Evolutionary conservation across 2,329 filamentous ascomycete species (phyloP).

Genomic region (Colletotrichum godetiae): DNA sequence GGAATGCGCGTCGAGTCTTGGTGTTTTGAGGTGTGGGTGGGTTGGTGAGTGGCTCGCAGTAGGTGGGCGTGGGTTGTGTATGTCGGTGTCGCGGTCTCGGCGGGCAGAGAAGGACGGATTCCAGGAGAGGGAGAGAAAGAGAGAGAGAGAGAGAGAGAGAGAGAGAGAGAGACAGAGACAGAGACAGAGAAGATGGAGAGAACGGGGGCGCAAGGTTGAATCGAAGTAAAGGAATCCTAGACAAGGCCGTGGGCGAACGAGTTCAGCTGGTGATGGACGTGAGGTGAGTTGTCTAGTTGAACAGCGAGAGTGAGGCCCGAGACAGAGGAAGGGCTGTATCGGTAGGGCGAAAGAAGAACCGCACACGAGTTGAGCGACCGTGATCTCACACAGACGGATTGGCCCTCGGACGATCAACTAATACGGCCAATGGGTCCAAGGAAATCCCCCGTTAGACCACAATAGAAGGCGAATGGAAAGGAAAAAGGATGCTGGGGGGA

Average conservation of each 20-base stretch:
- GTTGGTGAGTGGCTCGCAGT: not conserved
- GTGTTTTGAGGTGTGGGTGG: not conserved
- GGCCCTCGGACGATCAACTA: not conserved
- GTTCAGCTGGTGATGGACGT: not conserved
- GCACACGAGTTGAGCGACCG: not conserved
- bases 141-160: slow-evolving; percentile 1
- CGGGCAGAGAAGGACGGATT: not conserved
- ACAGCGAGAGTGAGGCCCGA: slow-evolving; percentile 11
- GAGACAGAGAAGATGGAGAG: not conserved
- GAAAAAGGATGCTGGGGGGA: slow-evolving; percentile 22
- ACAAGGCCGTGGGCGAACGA: not conserved
- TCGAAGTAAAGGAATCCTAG: not conserved
- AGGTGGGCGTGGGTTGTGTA: not conserved
- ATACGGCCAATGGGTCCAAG: slow-evolving; percentile 10
- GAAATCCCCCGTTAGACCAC: slow-evolving; percentile 1
- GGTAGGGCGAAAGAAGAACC: not conserved
- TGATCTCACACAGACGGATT: not conserved
- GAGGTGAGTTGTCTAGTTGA: not conserved
- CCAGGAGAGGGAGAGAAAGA: not conserved
- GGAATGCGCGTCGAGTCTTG: slow-evolving; percentile 23
- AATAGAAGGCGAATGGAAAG: slow-evolving; percentile 19
- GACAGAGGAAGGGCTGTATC: not conserved
- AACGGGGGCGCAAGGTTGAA: not conserved
- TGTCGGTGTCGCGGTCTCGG: not conserved
- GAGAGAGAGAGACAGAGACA: not conserved